Conservation (phyloP, 2,329 filamentous ascomycete genomes). For the Cytospora leucostoma region DNA sequence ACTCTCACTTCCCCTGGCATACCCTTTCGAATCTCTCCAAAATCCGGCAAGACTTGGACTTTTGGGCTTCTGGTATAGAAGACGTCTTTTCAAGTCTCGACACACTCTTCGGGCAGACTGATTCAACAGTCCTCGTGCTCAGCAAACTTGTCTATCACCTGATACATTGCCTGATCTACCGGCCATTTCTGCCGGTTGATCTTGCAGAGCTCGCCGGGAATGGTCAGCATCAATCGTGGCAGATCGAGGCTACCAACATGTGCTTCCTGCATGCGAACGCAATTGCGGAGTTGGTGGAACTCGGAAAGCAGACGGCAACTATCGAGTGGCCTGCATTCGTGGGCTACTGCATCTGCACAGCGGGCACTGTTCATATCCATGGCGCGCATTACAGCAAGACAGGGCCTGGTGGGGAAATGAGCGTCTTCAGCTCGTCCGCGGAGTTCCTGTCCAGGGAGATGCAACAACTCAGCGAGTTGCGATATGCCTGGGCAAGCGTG, state of each 20-base stretch:
- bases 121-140: conserved; percentile 76
- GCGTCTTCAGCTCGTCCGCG: conserved; percentile 62
- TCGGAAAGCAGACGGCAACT: conserved; percentile 71
- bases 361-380: conserved; percentile 85
- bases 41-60: conserved; percentile 80
- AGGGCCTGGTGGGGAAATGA: conserved; percentile 51
- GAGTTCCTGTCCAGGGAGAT: conserved; percentile 78
- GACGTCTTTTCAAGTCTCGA: conserved; percentile 77
- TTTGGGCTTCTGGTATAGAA: conserved; percentile 81
- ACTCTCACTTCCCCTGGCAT: conserved; percentile 91
- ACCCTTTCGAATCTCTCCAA: conserved; percentile 82
- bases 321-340: conserved; percentile 87
- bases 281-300: conserved; percentile 78
- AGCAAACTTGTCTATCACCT: conserved; percentile 87
- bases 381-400: conserved; percentile 74
- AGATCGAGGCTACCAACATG: conserved; percentile 86
- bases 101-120: conserved; percentile 72
- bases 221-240: conserved; percentile 88
- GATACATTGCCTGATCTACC: conserved; percentile 83
- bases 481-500: conserved; percentile 74
- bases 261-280: conserved; percentile 87
- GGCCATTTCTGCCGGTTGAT: conserved; percentile 84
- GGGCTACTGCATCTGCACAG: conserved; percentile 83
- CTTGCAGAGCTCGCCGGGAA: conserved; percentile 76
- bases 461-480: conserved; percentile 75